Percentiles rank a stretch among this genome's conserved stretches.
phyloP scores from a whole-genome alignment of 2,329 filamentous ascomycete genomes.

The Aspergillus carbonarius region DNA sequence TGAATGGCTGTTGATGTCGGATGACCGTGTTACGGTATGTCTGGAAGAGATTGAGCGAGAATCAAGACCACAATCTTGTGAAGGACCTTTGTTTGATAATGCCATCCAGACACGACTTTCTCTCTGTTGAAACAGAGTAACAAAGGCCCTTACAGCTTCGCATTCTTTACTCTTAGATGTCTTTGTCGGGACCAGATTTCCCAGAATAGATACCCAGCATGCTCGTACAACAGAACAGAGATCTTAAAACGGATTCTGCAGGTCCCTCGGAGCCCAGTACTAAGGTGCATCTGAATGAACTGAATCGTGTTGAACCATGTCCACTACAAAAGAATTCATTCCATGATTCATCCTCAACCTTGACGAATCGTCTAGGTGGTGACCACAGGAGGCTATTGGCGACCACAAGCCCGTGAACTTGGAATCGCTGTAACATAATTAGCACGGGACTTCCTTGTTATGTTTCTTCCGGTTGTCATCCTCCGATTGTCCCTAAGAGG shows the following conservation, averaged over 20 bases:
- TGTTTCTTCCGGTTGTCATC: too few relatives aligned
- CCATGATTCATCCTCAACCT: too few relatives aligned
- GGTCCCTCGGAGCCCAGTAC: neutral
- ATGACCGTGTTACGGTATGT: neutral
- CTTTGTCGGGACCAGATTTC: neutral
- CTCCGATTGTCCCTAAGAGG: too few relatives aligned
- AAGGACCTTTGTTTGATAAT: neutral
- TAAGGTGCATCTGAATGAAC: neutral
- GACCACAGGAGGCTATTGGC: too few relatives aligned
- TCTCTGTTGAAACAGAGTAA: neutral
- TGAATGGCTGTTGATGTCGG: neutral
- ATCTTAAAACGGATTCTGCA: neutral
- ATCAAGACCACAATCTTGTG: neutral
- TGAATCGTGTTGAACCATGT: too few relatives aligned
- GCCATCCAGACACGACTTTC: neutral
- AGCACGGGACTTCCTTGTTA: too few relatives aligned
- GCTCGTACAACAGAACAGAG: neutral
- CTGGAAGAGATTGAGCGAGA: neutral
- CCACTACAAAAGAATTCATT: too few relatives aligned
- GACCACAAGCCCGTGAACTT: too few relatives aligned
- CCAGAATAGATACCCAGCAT: neutral
- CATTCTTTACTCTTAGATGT: neutral
- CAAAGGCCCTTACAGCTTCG: neutral
- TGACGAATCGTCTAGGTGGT: too few relatives aligned
- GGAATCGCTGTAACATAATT: too few relatives aligned